These are phyloP conservation scores for Phytophthora lateralis DNA, from an alignment of 352 stramenopile species.

Conservation along the genomic window DNA sequence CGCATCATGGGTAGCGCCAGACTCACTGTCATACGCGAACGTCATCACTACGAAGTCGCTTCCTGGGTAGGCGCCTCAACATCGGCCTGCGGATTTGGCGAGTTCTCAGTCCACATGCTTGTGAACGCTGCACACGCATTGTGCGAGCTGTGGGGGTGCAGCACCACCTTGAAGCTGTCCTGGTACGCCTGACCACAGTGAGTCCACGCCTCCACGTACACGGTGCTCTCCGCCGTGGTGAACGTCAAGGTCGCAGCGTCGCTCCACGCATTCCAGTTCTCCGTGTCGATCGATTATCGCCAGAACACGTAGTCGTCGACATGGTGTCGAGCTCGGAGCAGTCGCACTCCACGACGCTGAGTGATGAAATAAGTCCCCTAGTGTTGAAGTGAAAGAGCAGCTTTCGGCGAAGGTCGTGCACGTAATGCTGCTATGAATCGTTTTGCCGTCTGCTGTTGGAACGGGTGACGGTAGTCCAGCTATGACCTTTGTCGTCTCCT, in stretches of 20 bases:
- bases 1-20: background rate
- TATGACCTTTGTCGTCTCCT: constrained; percentile 12
- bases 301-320: constrained; percentile 41
- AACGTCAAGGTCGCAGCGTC: constrained; percentile 28
- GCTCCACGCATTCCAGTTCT: constrained; percentile 19
- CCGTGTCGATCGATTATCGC: constrained; percentile 42
- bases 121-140: constrained; percentile 14
- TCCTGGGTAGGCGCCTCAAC: constrained; percentile 14
- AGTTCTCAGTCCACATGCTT: constrained; percentile 18
- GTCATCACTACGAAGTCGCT: constrained; percentile 26
- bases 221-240: constrained; percentile 24
- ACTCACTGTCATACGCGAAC: constrained; percentile 22
- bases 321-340: background rate
- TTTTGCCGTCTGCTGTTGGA: background rate
- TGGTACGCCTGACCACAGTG: constrained; percentile 40
- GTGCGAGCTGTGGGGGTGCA: constrained; percentile 41
- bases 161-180: constrained; percentile 35
- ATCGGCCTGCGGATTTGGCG: constrained; percentile 6
- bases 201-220: constrained; percentile 62
- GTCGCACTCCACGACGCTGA: constrained; percentile 1
- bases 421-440: constrained; percentile 21
- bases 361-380: constrained; percentile 15
- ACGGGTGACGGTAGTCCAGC: constrained; percentile 9
- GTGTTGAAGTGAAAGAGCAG: constrained; percentile 16
- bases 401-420: constrained; percentile 13